Conservation (phyloP, 2,329 filamentous ascomycete genomes). For the Macrophomina phaseolina region DNA sequence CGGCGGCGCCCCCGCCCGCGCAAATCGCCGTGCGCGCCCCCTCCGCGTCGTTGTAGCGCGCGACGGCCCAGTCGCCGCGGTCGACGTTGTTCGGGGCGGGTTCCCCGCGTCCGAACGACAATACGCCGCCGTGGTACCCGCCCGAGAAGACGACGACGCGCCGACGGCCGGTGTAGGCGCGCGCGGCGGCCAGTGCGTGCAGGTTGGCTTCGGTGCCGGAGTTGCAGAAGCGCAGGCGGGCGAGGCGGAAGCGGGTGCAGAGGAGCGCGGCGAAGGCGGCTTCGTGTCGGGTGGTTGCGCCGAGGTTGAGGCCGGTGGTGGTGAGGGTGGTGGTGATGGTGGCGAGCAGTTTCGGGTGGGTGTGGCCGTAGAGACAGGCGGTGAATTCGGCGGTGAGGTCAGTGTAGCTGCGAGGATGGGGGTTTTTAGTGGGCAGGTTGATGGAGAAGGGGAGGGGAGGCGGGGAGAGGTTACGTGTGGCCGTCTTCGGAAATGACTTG, state of each 20-base stretch:
- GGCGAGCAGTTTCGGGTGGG: slow-evolving; percentile 36
- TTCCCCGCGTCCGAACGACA: slow-evolving; percentile 50
- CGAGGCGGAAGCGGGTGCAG: slow-evolving; percentile 34
- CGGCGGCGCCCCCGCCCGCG: slow-evolving; percentile 57
- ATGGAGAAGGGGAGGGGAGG: background rate
- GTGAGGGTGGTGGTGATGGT: slow-evolving; percentile 33
- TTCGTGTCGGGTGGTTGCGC: slow-evolving; percentile 35
- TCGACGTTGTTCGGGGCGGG: slow-evolving; percentile 57
- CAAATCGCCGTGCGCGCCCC: slow-evolving; percentile 53
- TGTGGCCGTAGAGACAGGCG: slow-evolving; percentile 39
- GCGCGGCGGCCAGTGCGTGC: slow-evolving; percentile 47
- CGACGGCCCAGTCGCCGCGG: slow-evolving; percentile 63
- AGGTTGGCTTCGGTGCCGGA: slow-evolving; percentile 40
- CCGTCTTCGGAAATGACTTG: slow-evolving; percentile 41
- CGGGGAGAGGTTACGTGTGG: slow-evolving; percentile 30
- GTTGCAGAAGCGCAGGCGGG: slow-evolving; percentile 37
- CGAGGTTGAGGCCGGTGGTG: slow-evolving; percentile 35
- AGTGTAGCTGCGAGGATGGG: slow-evolving; percentile 31
- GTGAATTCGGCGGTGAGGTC: slow-evolving; percentile 40
- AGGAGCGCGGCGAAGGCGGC: slow-evolving; percentile 33
- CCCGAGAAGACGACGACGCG: slow-evolving; percentile 59
- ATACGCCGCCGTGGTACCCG: slow-evolving; percentile 62
- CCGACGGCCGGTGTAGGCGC: slow-evolving; percentile 52
- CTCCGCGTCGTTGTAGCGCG: slow-evolving; percentile 65
- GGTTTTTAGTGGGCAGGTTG: slow-evolving; percentile 36